A percentile compares a stretch with the other conserved stretches of the same genome.
These are phyloP conservation scores for Lepiota subincarnata DNA, from an alignment of 768 basidiomycete genomes.

Conservation along the genomic window DNA sequence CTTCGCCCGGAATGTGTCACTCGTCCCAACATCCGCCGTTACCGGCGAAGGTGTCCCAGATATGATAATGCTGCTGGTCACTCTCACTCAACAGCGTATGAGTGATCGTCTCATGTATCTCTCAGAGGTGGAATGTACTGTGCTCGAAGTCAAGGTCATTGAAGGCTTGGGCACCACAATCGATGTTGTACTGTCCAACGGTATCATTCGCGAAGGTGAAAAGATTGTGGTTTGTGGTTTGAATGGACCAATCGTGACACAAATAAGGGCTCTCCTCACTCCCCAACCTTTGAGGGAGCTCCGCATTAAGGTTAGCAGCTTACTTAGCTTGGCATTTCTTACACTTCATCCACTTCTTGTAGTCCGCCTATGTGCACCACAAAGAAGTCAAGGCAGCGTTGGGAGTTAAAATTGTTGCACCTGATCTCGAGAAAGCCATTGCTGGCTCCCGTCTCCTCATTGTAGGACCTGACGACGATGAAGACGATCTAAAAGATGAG, in stretches of 20 bases:
- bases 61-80: conserved; percentile 98
- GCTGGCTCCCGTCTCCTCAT: conserved; percentile 94
- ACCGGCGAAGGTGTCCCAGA: conserved; percentile 98
- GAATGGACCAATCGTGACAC: conserved; percentile 95
- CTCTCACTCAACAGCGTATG: conserved; percentile 97
- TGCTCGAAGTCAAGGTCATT: conserved; percentile 97
- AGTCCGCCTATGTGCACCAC: conserved; percentile 97
- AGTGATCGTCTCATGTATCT: conserved; percentile 97
- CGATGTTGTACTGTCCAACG: conserved; percentile 94
- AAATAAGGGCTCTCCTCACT: conserved; percentile 88
- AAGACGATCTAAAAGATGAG: conserved; percentile 90
- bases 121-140: conserved; percentile 94
- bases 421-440: conserved; percentile 96
- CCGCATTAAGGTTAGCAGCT: conserved; percentile 76
- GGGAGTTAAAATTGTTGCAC: conserved; percentile 92
- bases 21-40: conserved; percentile 96
- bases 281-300: conserved; percentile 95
- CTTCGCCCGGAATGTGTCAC: conserved; percentile 88
- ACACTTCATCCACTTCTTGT: conserved; percentile 14
- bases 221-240: conserved; percentile 94
- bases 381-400: conserved; percentile 96
- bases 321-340: conserved; percentile 3
- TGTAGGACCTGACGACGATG: conserved; percentile 92
- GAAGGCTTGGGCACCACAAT: conserved; percentile 98
- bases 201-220: conserved; percentile 87